phyloP scores from a whole-genome alignment of 805 yeast genomes.

The Sugiyamaella boreocaroliniensis region DNA sequence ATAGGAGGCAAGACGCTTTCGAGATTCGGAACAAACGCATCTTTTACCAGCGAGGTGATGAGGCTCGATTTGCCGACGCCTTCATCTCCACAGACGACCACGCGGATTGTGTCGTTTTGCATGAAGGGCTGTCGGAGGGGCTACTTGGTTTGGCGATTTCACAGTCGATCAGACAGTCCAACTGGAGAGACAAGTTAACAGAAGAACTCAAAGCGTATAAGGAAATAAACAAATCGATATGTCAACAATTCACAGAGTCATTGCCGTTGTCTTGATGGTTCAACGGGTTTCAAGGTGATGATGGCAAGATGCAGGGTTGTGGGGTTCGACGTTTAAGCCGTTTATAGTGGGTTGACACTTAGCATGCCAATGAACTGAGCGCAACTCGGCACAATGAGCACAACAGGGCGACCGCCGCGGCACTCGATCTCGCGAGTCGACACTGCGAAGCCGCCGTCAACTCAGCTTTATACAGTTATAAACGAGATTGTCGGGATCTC shows the following conservation, averaged over 20 bases:
- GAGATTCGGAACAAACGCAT: slow-evolving; percentile 66
- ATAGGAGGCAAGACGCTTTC: slow-evolving; percentile 79
- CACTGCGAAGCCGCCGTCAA: neutral
- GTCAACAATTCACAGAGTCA: neutral
- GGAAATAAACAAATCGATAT: neutral
- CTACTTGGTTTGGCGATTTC: neutral
- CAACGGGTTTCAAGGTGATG: too few relatives aligned
- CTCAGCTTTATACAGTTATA: neutral
- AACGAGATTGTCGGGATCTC: neutral
- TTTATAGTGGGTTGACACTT: neutral
- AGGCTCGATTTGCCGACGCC: slow-evolving; percentile 46
- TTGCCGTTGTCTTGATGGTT: too few relatives aligned
- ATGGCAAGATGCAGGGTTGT: too few relatives aligned
- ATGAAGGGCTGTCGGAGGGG: neutral
- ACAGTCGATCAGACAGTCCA: neutral
- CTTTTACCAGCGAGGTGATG: slow-evolving; percentile 75
- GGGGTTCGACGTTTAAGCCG: neutral
- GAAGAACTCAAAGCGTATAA: too few relatives aligned
- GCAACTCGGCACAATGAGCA: neutral
- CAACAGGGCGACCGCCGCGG: neutral
- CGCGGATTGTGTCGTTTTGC: slow-evolving; percentile 42
- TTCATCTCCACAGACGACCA: slow-evolving; percentile 92
- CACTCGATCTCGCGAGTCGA: neutral
- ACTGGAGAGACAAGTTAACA: too few relatives aligned
- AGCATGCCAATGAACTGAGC: neutral